These are phyloP conservation scores for Eimeria falciformis DNA, from an alignment of 169 alveolate genomes.

Conservation along the genomic window DNA sequence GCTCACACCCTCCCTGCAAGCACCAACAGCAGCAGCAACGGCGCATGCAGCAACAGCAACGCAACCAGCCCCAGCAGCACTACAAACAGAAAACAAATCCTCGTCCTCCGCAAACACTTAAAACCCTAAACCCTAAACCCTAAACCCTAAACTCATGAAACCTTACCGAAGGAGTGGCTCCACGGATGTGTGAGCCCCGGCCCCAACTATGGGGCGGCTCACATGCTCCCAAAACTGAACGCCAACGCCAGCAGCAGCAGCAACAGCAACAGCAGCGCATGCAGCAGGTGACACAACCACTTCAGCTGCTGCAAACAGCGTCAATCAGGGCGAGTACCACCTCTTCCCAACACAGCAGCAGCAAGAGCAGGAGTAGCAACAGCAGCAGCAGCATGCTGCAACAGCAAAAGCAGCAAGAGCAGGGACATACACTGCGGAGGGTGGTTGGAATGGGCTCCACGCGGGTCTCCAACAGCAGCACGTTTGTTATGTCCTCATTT, in stretches of 20 bases:
- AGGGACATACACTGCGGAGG: conserved; percentile 25
- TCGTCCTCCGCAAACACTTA: no score
- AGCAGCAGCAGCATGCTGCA: conserved; percentile 11
- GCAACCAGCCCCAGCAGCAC: background rate
- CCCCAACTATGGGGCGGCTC: background rate
- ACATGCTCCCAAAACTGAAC: conserved; percentile 10
- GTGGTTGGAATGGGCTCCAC: background rate
- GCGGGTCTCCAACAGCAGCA: conserved; percentile 1
- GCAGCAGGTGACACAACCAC: conserved; percentile 17
- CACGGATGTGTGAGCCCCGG: conserved; percentile 6
- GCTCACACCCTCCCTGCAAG: conserved; percentile 7
- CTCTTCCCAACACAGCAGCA: background rate
- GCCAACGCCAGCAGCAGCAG: conserved; percentile 7
- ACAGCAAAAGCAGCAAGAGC: conserved; percentile 37
- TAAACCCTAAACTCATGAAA: background rate
- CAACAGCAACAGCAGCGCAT: background rate
- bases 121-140: background rate
- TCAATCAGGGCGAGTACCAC: no score
- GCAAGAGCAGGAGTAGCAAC: background rate
- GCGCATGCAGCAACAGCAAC: background rate
- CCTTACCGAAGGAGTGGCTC: conserved; percentile 24
- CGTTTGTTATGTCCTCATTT: conserved; percentile 39
- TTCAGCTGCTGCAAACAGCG: no score
- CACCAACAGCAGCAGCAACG: background rate
- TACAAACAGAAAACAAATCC: background rate